phyloP scores from a whole-genome alignment of 768 basidiomycete genomes.

The Phanerochaete sordida region DNA sequence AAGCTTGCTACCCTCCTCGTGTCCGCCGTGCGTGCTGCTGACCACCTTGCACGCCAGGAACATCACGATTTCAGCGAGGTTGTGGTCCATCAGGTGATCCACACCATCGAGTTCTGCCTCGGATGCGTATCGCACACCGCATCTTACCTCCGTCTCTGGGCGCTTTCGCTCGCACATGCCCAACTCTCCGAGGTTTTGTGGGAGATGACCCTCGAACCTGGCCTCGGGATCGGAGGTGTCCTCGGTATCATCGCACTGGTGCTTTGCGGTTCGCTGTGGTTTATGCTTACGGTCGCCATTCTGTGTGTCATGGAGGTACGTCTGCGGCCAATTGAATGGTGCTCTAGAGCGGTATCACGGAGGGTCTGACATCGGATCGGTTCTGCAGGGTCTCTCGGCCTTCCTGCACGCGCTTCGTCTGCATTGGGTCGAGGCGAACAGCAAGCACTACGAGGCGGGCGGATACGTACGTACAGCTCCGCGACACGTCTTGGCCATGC shows the following conservation, averaged over 20 bases:
- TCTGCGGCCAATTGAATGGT: conserved; percentile 18
- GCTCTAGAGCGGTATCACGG: conserved; percentile 15
- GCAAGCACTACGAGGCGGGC: conserved; percentile 90
- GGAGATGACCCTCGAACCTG: conserved; percentile 74
- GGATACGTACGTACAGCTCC: conserved; percentile 67
- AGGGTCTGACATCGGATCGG: conserved; percentile 18
- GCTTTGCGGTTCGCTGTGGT: conserved; percentile 70
- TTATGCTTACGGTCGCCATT: conserved; percentile 67
- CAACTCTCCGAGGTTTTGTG: conserved; percentile 94
- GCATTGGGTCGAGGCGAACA: conserved; percentile 98
- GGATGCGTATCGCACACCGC: conserved; percentile 99
- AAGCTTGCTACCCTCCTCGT: conserved; percentile 5
- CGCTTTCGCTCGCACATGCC: conserved; percentile 95
- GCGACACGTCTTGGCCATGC: neutral
- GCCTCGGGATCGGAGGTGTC: conserved; percentile 60
- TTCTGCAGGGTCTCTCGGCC: conserved; percentile 81
- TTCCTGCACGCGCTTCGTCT: conserved; percentile 95
- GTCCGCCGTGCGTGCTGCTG: conserved; percentile 7
- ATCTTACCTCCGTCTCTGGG: conserved; percentile 93
- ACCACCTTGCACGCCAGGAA: conserved; percentile 40
- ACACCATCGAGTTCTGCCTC: conserved; percentile 98
- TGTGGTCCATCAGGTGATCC: conserved; percentile 95
- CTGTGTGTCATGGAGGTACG: conserved; percentile 95
- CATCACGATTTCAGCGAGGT: conserved; percentile 93
- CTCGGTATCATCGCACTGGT: conserved; percentile 46